Evolutionary conservation across 345 rosid species (phyloP).

Genomic region (Gossypium raimondii): DNA sequence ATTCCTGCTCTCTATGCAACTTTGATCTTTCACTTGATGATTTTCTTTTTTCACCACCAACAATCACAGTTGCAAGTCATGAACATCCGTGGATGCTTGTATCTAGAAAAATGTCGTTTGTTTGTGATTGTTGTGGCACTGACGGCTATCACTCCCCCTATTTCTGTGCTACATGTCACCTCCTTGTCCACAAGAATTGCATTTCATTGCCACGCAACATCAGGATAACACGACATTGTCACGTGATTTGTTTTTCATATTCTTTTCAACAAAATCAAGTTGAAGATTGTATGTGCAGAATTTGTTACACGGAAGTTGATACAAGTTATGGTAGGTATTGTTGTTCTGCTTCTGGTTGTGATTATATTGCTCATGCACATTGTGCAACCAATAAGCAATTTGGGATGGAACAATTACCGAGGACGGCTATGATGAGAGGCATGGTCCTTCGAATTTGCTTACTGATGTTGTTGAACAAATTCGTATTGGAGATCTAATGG

Average conservation of each 20-base stretch:
- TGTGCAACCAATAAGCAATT: too few relatives aligned
- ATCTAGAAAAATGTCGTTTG: not conserved
- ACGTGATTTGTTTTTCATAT: not conserved
- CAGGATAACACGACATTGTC: slow-evolving; percentile 14
- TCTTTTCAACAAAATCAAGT: not conserved
- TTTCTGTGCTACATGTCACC: not conserved
- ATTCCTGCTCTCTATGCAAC: not conserved
- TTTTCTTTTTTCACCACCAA: not conserved
- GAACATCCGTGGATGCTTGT: not conserved
- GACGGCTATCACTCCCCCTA: slow-evolving; percentile 18
- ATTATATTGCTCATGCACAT: too few relatives aligned
- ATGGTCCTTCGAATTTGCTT: too few relatives aligned
- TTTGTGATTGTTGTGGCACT: slow-evolving; percentile 23
- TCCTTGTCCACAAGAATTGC: slow-evolving; percentile 12
- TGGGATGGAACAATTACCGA: too few relatives aligned
- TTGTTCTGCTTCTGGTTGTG: too few relatives aligned
- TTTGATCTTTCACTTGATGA: not conserved
- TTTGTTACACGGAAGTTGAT: too few relatives aligned
- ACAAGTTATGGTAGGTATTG: too few relatives aligned
- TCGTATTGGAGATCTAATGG: too few relatives aligned
- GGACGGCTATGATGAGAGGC: too few relatives aligned
- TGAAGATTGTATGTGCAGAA: too few relatives aligned
- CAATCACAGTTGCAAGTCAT: not conserved
- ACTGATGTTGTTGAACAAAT: too few relatives aligned
- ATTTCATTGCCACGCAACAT: not conserved